Evolutionary conservation across 805 yeast genomes (phyloP), one percentile per base, ranked within the genome.

Genomic region (Ogataea glucozyma): DNA sequence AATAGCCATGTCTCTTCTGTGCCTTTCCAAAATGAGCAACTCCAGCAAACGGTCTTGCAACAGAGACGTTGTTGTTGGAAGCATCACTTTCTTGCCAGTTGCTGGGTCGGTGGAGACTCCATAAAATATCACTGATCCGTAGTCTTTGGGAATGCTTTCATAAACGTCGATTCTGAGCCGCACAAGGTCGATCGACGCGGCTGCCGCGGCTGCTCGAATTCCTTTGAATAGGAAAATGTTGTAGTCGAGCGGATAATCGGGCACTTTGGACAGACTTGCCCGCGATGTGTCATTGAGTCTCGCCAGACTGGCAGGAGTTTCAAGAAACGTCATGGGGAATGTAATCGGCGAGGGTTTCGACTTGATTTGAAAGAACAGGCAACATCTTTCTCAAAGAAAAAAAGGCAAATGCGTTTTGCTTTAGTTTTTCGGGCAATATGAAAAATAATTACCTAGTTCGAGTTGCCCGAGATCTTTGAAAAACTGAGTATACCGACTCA

Each of bases 221-320:
- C 69, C 69, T 38, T 56, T 53, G 45, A 60, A 62, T 4, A 68
- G 49, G 31, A 65, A 65, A 17, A 68, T 65, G 42, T 68, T 68
- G 48, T 61, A 68, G 43, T 68, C 72, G 8, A 68, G 47, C 1
- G 69, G 67, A 29, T 64, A 68, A 23, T 65, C 67, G 6, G 70
- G 65, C 3, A 67, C 60, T 19, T 40, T 33, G 0, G 56, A 19
- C 5, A 68, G 46, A 18, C 48, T 45, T 1, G 47, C 41, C 3
- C 38, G 29, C 1, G 56, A 42, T 11, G 40, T 47, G 4, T 43
- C 39, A 3, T 47, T 31, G 6, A 66, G 38, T 7, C 24, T 33
- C 10, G 20, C 13, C 14, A 41, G 38, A 12, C 24, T 31, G 7
- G 44, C 23, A 10, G 51, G 51, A 4, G 40, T 34, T n/a, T 53